A percentile compares a stretch with the other conserved stretches of the same genome.
These are phyloP conservation scores for Zanthoxylum bungeanum DNA, from an alignment of 345 rosid species.

Conservation along the genomic window DNA sequence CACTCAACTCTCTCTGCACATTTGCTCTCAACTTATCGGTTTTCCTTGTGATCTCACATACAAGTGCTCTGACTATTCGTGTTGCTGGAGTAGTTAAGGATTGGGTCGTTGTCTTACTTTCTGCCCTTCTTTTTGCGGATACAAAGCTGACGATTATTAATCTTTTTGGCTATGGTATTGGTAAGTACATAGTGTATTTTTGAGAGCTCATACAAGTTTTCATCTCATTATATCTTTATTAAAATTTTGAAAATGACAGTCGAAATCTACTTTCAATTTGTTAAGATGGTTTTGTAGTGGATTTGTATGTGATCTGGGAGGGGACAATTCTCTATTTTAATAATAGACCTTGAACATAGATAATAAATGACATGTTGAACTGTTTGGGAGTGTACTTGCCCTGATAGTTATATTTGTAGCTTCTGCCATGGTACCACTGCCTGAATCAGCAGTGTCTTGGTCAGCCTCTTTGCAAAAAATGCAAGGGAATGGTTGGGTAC, in stretches of 20 bases:
- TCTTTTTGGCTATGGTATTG: constrained; percentile 82
- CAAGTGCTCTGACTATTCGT: constrained; percentile 96
- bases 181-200: constrained; percentile 35
- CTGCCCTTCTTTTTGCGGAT: constrained; percentile 89
- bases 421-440: background rate
- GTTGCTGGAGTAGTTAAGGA: constrained; percentile 99
- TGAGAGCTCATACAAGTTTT: background rate
- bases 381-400: too few relatives aligned
- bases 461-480: too few relatives aligned
- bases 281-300: background rate
- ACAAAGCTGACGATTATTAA: constrained; percentile 87
- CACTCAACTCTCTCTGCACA: constrained; percentile 84
- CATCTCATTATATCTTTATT: background rate
- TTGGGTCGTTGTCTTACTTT: constrained; percentile 93
- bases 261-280: background rate
- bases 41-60: constrained; percentile 92
- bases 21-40: constrained; percentile 97
- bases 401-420: background rate
- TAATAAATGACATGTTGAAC: background rate
- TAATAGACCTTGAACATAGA: too few relatives aligned
- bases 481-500: too few relatives aligned
- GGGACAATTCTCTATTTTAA: background rate
- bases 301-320: background rate
- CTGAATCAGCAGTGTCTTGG: background rate
- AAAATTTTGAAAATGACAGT: background rate